Conservation (phyloP, 176 grass and related monocot species). For the Oryza punctata region DNA sequence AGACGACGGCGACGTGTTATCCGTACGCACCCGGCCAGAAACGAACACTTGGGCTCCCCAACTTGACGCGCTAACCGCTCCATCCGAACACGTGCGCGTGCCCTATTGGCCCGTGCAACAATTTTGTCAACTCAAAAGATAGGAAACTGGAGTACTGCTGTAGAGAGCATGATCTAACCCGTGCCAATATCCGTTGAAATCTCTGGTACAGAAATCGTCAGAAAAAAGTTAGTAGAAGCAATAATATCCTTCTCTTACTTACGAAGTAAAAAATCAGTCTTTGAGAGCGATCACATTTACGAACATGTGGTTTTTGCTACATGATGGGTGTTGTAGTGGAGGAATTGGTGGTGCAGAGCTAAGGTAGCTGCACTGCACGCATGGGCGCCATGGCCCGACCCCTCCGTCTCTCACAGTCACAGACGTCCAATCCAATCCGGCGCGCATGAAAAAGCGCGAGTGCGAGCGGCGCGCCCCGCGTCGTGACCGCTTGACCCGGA, state of each 20-base stretch:
- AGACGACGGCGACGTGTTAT: not conserved
- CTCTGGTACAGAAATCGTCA: not conserved
- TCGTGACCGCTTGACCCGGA: not conserved
- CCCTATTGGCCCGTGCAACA: not conserved
- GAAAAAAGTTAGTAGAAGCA: not conserved
- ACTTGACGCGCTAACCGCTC: slow-evolving; percentile 18
- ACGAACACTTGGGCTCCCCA: slow-evolving; percentile 19
- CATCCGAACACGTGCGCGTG: not conserved
- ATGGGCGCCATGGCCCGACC: not conserved
- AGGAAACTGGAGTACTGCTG: too few species aligned
- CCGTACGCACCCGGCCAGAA: slow-evolving; percentile 22
- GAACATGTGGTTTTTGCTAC: too few species aligned
- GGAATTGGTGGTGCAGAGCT: not conserved
- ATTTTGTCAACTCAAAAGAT: not conserved
- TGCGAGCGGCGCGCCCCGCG: slow-evolving; percentile 9
- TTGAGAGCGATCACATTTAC: not conserved
- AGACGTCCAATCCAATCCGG: slow-evolving; percentile 34
- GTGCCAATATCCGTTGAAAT: too few species aligned
- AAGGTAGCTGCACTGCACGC: not conserved
- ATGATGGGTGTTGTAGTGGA: too few species aligned
- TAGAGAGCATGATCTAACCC: too few species aligned
- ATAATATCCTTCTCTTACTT: not conserved
- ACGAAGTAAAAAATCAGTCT: not conserved
- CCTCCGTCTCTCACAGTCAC: not conserved
- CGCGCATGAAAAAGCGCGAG: slow-evolving; percentile 39